phyloP scores from a whole-genome alignment of 2,329 filamentous ascomycete genomes.

The Byssochlamys sp. region DNA sequence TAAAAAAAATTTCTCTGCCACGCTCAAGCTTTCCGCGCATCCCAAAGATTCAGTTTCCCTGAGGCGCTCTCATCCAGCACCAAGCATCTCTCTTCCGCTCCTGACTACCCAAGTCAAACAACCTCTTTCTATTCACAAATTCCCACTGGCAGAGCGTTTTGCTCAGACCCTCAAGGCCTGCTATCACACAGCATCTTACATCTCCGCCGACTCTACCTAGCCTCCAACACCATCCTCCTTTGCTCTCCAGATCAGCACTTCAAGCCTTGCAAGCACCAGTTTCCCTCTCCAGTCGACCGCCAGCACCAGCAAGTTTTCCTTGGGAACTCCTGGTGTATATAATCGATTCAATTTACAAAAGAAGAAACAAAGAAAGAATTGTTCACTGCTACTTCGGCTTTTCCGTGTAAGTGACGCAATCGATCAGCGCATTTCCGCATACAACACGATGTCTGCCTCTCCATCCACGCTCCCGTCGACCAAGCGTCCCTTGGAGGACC shows the following conservation, averaged over 20 bases:
- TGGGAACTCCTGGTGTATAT: constrained; percentile 81
- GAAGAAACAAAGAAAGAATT: constrained; percentile 42
- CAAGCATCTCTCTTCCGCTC: constrained; percentile 6
- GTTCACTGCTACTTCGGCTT: constrained; percentile 35
- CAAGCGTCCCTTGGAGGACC: constrained; percentile 94
- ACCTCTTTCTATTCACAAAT: constrained; percentile 10
- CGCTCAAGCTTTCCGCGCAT: constrained; percentile 5
- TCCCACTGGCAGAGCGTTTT: constrained; percentile 12
- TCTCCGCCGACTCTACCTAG: constrained; percentile 22
- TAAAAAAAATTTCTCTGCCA: constrained; percentile 8
- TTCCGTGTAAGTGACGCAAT: constrained; percentile 32
- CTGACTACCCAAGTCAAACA: constrained; percentile 6
- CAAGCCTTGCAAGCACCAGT: constrained; percentile 28
- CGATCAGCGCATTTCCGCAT: background rate
- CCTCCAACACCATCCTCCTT: constrained; percentile 26
- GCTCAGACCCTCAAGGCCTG: constrained; percentile 13
- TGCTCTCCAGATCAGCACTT: constrained; percentile 24
- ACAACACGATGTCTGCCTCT: constrained; percentile 61
- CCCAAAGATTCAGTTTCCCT: constrained; percentile 11
- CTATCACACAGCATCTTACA: constrained; percentile 19
- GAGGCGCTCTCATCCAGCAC: constrained; percentile 15
- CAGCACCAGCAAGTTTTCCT: constrained; percentile 87
- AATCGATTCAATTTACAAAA: constrained; percentile 44
- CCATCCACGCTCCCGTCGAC: constrained; percentile 40
- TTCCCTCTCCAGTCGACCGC: constrained; percentile 30